phyloP scores from a whole-genome alignment of 2,329 filamentous ascomycete species.

The Aschersonia sp. region DNA sequence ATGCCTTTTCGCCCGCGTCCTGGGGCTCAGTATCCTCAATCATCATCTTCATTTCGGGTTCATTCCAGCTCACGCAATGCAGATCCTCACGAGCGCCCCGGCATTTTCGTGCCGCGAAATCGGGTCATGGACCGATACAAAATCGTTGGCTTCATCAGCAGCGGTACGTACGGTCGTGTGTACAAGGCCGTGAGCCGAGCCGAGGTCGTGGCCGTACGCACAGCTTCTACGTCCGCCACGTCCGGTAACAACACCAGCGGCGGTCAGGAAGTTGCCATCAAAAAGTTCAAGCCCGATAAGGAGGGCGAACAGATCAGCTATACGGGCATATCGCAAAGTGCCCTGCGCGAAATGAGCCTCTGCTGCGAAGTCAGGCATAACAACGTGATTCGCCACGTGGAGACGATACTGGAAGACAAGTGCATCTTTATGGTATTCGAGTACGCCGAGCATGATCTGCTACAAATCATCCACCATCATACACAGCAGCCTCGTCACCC shows the following conservation, averaged over 20 bases:
- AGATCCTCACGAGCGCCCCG: slow-evolving; percentile 39
- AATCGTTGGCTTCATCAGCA: slow-evolving; percentile 95
- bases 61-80: slow-evolving; percentile 9
- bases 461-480: slow-evolving; percentile 98
- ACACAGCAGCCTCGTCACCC: slow-evolving; percentile 76
- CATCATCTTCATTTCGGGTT: slow-evolving; percentile 7
- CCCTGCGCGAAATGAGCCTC: slow-evolving; percentile 91
- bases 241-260: slow-evolving; percentile 28
- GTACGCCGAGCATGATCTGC: slow-evolving; percentile 90
- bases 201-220: slow-evolving; percentile 1
- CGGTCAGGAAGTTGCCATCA: slow-evolving; percentile 82
- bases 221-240: background rate
- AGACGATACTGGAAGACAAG: slow-evolving; percentile 96
- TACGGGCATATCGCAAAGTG: slow-evolving; percentile 93
- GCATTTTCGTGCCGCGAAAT: slow-evolving; percentile 59
- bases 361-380: slow-evolving; percentile 82
- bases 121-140: slow-evolving; percentile 87
- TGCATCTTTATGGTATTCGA: slow-evolving; percentile 99
- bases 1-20: slow-evolving; percentile 21
- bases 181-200: slow-evolving; percentile 76
- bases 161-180: slow-evolving; percentile 91
- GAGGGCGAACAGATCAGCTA: slow-evolving; percentile 91
- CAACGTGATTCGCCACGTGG: slow-evolving; percentile 81
- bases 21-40: slow-evolving; percentile 11
- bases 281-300: slow-evolving; percentile 99